phyloP scores from a whole-genome alignment of 306 rosid species.

The Oemleria cerasiformis region DNA sequence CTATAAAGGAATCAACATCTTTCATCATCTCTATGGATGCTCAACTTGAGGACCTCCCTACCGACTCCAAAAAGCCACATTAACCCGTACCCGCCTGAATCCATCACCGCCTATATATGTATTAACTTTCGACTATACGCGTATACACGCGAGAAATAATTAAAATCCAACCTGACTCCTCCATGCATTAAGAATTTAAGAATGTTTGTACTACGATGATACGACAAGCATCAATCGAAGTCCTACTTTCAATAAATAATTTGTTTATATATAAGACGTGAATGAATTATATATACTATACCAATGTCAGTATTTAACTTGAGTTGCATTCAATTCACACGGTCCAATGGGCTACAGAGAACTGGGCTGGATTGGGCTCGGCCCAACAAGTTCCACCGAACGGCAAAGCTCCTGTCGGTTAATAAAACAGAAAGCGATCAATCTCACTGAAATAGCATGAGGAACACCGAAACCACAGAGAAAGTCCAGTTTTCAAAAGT shows the following conservation, averaged over 20 bases:
- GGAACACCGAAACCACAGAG: not conserved
- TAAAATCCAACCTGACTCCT: too few relatives aligned
- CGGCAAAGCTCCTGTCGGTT: not conserved
- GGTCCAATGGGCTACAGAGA: not conserved
- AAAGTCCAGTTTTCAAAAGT: not conserved
- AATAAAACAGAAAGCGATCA: not conserved
- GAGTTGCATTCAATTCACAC: too few relatives aligned
- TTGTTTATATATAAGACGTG: too few relatives aligned
- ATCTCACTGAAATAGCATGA: not conserved
- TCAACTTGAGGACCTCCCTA: constrained; percentile 16
- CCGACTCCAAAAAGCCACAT: not conserved
- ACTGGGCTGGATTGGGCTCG: not conserved
- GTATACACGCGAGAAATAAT: too few relatives aligned
- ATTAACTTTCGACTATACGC: too few relatives aligned
- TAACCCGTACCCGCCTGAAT: not conserved
- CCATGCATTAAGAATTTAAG: too few relatives aligned
- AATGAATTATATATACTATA: too few relatives aligned
- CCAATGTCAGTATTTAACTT: too few relatives aligned
- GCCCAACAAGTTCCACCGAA: not conserved
- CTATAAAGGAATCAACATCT: constrained; percentile 16
- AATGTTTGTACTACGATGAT: too few relatives aligned
- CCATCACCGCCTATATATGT: too few relatives aligned
- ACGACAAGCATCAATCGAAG: too few relatives aligned
- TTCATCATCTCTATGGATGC: constrained; percentile 13
- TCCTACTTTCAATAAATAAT: too few relatives aligned